Evolutionary conservation across 1,284 basidiomycete genomes (phyloP), one percentile per base, ranked within the genome.

Genomic region (Cutaneotrichosporon cavernicola): DNA sequence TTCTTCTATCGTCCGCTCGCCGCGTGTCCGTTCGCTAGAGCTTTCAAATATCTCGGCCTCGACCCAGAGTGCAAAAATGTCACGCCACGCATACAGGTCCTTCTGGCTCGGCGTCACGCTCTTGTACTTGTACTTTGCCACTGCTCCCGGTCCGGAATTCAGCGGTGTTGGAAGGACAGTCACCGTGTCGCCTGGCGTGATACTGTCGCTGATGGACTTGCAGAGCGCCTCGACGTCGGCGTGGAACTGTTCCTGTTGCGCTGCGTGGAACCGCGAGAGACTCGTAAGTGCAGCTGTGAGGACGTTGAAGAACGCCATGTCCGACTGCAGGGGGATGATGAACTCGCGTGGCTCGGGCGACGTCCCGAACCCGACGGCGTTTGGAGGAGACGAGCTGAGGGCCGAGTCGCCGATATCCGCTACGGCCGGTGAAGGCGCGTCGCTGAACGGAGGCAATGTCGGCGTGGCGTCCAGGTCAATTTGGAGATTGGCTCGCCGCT

Each of bases 71-170:
- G 88, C 86, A 74, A 98, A 97, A 38, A 97, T 90, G 78, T 92
- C 88, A 36, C 95, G 83, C 95, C 95, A 97, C 4, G 87, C 86
- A 73, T 92, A 94, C n/a, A 98, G 80, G 73, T 98, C 95, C 55
- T 76, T 76, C 60, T 70, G 74, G 8, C 61, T 67, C 3, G 72
- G 58, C n/a, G 46, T 92, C 11, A 57, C 18, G 2, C 58, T 34
- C 11, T 38, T 40, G 60, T 62, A 62, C 38, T 51, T 31, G 58
- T 51, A 63, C 31, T 47, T 40, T 6, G 26, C 22, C n/a, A 51
- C 32, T 1, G 34, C 18, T 13, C n/a, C 21, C 21, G 32, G 57
- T 18, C 31, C 26, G 8, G 66, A 56, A 26, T 71, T 70, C n/a
- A 72, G 60, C 11, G 73, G 71, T 0, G 71, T 73, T 4, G 72